A percentile compares a stretch with the other conserved stretches of the same genome.
Conservation (phyloP, 805 yeast species). For the Saturnispora mendoncae region DNA sequence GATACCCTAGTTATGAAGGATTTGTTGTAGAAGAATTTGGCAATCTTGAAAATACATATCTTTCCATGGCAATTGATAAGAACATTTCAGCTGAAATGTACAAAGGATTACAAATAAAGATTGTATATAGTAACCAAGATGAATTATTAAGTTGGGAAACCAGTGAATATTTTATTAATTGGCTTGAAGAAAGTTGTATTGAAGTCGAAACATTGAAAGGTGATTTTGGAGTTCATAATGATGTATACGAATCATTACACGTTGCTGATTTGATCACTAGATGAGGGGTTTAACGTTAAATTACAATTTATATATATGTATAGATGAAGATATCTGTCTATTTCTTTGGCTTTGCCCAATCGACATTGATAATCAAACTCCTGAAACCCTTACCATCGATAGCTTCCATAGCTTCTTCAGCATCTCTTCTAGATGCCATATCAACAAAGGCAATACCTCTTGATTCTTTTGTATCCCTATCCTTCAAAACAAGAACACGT, state of each 20-base stretch:
- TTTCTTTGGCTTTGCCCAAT: constrained; percentile 44
- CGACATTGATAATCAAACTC: constrained; percentile 68
- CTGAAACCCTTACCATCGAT: constrained; percentile 90
- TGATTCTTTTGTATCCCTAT: constrained; percentile 88
- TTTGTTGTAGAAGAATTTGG: constrained; percentile 56
- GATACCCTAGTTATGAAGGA: constrained; percentile 49
- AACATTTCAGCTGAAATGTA: constrained; percentile 4
- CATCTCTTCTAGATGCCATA: constrained; percentile 56
- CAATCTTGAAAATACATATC: constrained; percentile 16
- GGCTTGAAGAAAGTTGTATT: constrained; percentile 21
- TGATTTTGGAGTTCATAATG: constrained; percentile 55
- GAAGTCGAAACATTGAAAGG: constrained; percentile 24
- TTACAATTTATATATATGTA: too few species aligned
- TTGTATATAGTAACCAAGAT: constrained; percentile 58
- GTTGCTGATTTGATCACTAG: constrained; percentile 20
- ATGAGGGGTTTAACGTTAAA: too few species aligned
- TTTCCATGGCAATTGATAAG: constrained; percentile 12
- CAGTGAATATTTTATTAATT: constrained; percentile 31
- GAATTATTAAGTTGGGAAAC: constrained; percentile 54
- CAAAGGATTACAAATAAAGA: constrained; percentile 20
- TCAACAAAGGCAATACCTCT: constrained; percentile 95
- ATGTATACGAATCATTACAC: constrained; percentile 41
- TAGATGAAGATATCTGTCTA: too few species aligned
- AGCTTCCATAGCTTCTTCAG: constrained; percentile 65
- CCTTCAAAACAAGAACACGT: constrained; percentile 78